A percentile compares a stretch with the other conserved stretches of the same genome.
These are phyloP conservation scores for Astraeus odoratus DNA, from an alignment of 768 basidiomycete genomes.

Conservation along the genomic window DNA sequence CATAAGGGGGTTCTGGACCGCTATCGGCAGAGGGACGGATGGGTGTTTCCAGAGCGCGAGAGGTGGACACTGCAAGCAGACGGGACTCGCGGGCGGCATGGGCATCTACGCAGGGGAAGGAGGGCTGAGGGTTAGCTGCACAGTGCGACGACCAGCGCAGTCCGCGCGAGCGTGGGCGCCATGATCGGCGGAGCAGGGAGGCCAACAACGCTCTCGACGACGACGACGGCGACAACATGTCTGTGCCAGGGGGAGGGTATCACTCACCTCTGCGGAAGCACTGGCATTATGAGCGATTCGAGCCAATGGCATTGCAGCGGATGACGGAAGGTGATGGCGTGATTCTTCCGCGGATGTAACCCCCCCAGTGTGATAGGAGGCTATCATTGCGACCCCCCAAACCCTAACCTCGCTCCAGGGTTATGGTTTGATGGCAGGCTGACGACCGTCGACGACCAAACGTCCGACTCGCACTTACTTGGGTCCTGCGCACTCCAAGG, in stretches of 20 bases:
- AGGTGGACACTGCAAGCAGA: constrained; percentile 27
- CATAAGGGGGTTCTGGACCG: constrained; percentile 80
- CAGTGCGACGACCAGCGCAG: constrained; percentile 2
- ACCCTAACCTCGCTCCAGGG: constrained; percentile 1
- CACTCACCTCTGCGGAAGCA: too few relatives aligned
- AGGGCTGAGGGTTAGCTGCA: constrained; percentile 10
- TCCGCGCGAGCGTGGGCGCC: neutral
- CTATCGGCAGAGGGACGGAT: constrained; percentile 29
- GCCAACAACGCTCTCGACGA: neutral
- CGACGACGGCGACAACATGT: too few relatives aligned
- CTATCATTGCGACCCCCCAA: too few relatives aligned
- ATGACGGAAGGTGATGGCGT: constrained; percentile 3
- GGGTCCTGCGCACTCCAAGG: neutral
- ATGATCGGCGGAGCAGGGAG: constrained; percentile 1
- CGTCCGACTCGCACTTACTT: neutral
- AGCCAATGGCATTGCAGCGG: neutral
- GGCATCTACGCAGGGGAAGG: constrained; percentile 78
- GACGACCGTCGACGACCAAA: neutral
- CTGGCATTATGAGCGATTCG: neutral
- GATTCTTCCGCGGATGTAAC: constrained; percentile 1
- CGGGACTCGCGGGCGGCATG: constrained; percentile 66
- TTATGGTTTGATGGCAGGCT: constrained; percentile 6
- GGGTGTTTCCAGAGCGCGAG: constrained; percentile 15
- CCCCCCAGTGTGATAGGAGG: too few relatives aligned
- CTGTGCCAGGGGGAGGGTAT: too few relatives aligned